These are phyloP conservation scores for Rutstroemia sp. DNA, from an alignment of 2,329 filamentous ascomycete genomes.

Conservation along the genomic window DNA sequence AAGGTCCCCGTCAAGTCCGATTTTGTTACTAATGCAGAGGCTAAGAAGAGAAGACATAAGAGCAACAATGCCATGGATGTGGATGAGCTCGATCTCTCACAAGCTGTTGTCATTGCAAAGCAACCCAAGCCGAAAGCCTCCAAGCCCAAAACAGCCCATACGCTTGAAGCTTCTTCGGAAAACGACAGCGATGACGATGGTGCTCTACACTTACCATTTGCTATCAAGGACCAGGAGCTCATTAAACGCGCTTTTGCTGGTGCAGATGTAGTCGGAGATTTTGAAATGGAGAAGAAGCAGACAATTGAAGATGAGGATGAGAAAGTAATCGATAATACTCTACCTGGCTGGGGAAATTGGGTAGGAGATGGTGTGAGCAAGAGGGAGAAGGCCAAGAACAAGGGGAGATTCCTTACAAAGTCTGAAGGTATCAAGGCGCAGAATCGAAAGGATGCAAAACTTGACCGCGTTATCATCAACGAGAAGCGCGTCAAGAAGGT, in stretches of 20 bases:
- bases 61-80: conserved; percentile 27
- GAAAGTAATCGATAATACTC: conserved; percentile 71
- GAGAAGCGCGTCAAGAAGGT: conserved; percentile 88
- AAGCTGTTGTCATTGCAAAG: conserved; percentile 27
- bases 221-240: conserved; percentile 56
- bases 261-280: conserved; percentile 74
- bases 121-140: conserved; percentile 23
- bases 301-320: conserved; percentile 71
- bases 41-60: conserved; percentile 26
- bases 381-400: conserved; percentile 56
- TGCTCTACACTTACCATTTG: conserved; percentile 46
- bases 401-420: conserved; percentile 54
- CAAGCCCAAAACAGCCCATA: conserved; percentile 18
- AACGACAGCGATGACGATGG: conserved; percentile 38
- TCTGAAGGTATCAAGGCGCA: conserved; percentile 67
- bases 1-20: conserved; percentile 20
- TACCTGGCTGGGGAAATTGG: conserved; percentile 94
- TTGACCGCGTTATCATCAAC: conserved; percentile 82
- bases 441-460: conserved; percentile 72
- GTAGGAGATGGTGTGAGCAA: conserved; percentile 74
- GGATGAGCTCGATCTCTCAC: conserved; percentile 27
- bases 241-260: conserved; percentile 83
- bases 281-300: conserved; percentile 70
- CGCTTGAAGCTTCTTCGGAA: conserved; percentile 23
- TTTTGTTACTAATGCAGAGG: conserved; percentile 22